These are phyloP conservation scores for Solanum bulbocastanum DNA, from an alignment of 257 asterid genomes.

Conservation along the genomic window DNA sequence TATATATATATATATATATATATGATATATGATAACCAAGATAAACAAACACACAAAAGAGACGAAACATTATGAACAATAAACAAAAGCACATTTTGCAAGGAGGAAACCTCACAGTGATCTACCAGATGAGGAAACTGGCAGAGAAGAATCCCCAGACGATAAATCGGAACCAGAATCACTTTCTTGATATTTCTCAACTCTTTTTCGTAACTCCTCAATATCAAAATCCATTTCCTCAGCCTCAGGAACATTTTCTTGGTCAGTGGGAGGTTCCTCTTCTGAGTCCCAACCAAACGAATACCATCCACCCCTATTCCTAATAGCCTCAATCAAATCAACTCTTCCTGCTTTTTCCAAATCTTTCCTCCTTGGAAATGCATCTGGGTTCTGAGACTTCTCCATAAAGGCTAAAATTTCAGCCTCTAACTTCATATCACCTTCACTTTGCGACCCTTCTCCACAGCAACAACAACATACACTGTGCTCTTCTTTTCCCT, in stretches of 20 bases:
- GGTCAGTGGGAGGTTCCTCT: slow-evolving; percentile 21
- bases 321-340: slow-evolving; percentile 74
- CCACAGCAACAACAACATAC: slow-evolving; percentile 39
- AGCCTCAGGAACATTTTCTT: slow-evolving; percentile 4
- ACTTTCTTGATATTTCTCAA: slow-evolving; percentile 27
- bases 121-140: slow-evolving; percentile 27
- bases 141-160: slow-evolving; percentile 15
- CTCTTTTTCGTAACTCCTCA: slow-evolving; percentile 38
- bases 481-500: not conserved
- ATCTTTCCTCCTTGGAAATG: slow-evolving; percentile 71
- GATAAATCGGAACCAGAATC: slow-evolving; percentile 6
- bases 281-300: slow-evolving; percentile 71
- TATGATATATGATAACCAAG: not conserved
- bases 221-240: slow-evolving; percentile 24
- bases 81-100: not conserved
- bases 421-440: slow-evolving; percentile 61
- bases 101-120: slow-evolving; percentile 38
- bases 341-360: slow-evolving; percentile 56
- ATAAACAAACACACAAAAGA: not conserved
- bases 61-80: not conserved
- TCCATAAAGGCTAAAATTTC: slow-evolving; percentile 79
- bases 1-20: too few relatives aligned
- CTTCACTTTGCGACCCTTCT: slow-evolving; percentile 30
- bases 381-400: slow-evolving; percentile 54
- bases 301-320: slow-evolving; percentile 77